Conservation (phyloP, 1,284 basidiomycete species). For the Cryptococcus sp. region DNA sequence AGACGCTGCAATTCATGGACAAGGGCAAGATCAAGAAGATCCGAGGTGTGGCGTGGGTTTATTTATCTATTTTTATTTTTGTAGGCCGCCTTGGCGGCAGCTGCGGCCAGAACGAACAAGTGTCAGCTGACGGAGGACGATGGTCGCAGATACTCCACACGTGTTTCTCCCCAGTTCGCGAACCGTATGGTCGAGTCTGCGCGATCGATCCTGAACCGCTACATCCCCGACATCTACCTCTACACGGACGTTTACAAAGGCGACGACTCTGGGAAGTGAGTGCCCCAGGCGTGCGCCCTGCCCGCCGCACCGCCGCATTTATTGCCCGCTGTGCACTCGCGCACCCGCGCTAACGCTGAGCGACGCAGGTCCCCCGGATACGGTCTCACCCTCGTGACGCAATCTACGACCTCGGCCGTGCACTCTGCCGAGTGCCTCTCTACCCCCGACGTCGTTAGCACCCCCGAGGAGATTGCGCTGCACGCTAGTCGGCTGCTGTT, state of each 20-base stretch:
- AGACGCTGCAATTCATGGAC: slow-evolving; percentile 87
- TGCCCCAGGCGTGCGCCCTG: slow-evolving; percentile 9
- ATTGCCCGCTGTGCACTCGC: background rate
- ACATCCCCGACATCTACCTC: slow-evolving; percentile 96
- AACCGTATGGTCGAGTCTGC: slow-evolving; percentile 96
- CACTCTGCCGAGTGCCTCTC: slow-evolving; percentile 84
- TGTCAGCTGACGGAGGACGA: too few species aligned
- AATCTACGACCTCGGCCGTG: slow-evolving; percentile 86
- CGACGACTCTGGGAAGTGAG: slow-evolving; percentile 91
- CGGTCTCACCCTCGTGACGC: slow-evolving; percentile 82
- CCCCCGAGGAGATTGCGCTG: slow-evolving; percentile 90
- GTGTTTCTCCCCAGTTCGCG: slow-evolving; percentile 94
- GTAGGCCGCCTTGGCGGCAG: too few species aligned
- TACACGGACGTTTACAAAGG: slow-evolving; percentile 99
- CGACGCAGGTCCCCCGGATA: slow-evolving; percentile 88
- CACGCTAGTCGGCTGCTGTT: slow-evolving; percentile 74
- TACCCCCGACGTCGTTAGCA: slow-evolving; percentile 53
- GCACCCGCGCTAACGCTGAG: background rate
- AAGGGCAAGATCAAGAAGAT: slow-evolving; percentile 89
- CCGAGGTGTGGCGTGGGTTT: slow-evolving; percentile 83
- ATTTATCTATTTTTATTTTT: background rate
- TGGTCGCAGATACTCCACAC: slow-evolving; percentile 87
- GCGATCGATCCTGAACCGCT: slow-evolving; percentile 86
- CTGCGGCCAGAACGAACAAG: too few species aligned
- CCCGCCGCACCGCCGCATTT: too few species aligned